A percentile compares a stretch with the other conserved stretches of the same genome.
These are phyloP conservation scores for Penicillium glabrum DNA, from an alignment of 2,329 filamentous ascomycete species.

Conservation along the genomic window DNA sequence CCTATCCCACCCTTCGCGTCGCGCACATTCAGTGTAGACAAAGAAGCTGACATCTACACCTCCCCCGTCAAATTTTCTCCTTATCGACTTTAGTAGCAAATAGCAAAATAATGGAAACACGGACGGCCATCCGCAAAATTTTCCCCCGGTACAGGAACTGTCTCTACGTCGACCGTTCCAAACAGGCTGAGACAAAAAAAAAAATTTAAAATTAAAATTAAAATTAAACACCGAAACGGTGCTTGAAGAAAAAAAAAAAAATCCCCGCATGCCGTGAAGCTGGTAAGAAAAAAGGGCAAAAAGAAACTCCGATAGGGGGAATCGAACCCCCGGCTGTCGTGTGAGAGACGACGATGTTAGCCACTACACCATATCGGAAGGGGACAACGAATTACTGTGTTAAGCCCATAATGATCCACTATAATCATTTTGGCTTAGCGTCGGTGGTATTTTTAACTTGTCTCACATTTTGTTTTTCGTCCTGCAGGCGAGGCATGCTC, in stretches of 20 bases:
- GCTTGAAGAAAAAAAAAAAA: too few species aligned
- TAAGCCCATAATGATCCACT: not conserved
- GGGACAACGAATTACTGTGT: not conserved
- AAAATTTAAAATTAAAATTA: too few species aligned
- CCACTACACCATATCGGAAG: constrained; percentile 24
- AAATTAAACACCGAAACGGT: too few species aligned
- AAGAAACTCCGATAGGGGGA: constrained; percentile 27
- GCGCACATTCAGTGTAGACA: not conserved
- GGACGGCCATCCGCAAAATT: not conserved
- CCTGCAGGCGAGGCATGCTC: too few species aligned
- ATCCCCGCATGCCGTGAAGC: too few species aligned
- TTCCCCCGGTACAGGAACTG: not conserved
- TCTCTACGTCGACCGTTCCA: too few species aligned
- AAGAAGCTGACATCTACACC: not conserved
- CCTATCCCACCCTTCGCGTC: not conserved
- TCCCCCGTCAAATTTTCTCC: not conserved
- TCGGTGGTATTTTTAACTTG: not conserved
- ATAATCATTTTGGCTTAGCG: too few species aligned
- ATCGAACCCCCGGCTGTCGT: constrained; percentile 31
- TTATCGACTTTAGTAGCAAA: not conserved
- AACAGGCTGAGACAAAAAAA: not conserved
- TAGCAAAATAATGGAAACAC: too few species aligned
- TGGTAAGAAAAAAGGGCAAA: not conserved
- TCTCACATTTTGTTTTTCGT: not conserved
- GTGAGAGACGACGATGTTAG: constrained; percentile 32